These are phyloP conservation scores for Boletus coccyginus DNA, from an alignment of 768 basidiomycete genomes.

Conservation along the genomic window DNA sequence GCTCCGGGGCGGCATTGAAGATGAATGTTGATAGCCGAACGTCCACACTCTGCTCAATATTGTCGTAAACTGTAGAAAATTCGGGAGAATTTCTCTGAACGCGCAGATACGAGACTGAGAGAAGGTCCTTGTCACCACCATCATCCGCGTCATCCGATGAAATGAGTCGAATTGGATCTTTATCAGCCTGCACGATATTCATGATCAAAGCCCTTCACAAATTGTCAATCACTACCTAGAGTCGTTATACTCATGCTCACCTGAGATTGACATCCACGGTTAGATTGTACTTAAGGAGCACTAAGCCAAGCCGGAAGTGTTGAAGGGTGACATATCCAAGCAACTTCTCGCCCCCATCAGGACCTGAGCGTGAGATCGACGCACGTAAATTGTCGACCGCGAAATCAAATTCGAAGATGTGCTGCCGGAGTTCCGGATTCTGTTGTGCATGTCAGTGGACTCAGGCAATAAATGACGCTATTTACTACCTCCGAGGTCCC, in stretches of 20 bases:
- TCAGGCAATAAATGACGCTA: neutral
- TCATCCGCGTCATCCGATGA: constrained; percentile 51
- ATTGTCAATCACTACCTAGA: constrained; percentile 6
- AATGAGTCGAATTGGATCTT: constrained; percentile 57
- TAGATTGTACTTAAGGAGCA: constrained; percentile 82
- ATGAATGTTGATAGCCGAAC: constrained; percentile 88
- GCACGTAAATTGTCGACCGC: constrained; percentile 80
- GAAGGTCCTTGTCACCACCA: constrained; percentile 57
- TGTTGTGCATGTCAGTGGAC: constrained; percentile 10
- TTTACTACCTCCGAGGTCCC: constrained; percentile 50
- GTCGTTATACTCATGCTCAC: constrained; percentile 35
- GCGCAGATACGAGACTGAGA: constrained; percentile 74
- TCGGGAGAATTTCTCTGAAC: constrained; percentile 86
- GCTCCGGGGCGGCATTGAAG: constrained; percentile 85
- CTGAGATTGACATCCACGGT: constrained; percentile 78
- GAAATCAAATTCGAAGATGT: constrained; percentile 83
- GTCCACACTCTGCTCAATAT: constrained; percentile 85
- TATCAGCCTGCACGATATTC: constrained; percentile 60
- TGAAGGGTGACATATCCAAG: constrained; percentile 80
- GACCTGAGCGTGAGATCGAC: constrained; percentile 67
- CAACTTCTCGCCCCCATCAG: constrained; percentile 61
- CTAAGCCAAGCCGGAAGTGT: constrained; percentile 72
- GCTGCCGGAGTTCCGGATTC: constrained; percentile 45
- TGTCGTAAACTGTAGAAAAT: constrained; percentile 73
- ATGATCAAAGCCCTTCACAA: constrained; percentile 65